Base-by-base conservation (phyloP, 176 grass and related monocot species). In the Oryza glumipatula region DNA sequence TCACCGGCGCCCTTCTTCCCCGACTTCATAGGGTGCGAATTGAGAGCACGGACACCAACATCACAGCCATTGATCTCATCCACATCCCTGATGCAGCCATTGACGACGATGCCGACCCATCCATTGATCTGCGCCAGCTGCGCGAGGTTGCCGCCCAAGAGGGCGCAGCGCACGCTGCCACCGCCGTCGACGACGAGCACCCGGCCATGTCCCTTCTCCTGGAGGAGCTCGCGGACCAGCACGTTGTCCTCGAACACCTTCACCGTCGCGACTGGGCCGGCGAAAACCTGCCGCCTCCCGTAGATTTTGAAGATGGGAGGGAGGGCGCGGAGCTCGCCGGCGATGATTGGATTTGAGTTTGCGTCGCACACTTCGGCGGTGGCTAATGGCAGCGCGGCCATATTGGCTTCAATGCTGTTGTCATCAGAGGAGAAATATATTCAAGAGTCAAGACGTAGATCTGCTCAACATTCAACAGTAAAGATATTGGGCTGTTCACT, bases 61-160 rank as follows among this genome's bases (percentile, higher is more conserved):
- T 94, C 95, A 4, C 95, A 97, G 1, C 92, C 95, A 3, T 97
- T 93, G 77, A 94, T 97, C 86, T 97, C 95, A n/a, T 97, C 95
- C 0, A 84, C 88, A 10, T 97, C 95, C 44, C 92, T 92, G 51
- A 97, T 94, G 90, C 95, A 97, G 12, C 92, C 92, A 6, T 97
- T 97, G 12, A 97, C 90, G 0, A 97, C 16, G 7, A 94, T 93
- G n/a, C 92, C 95, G 0, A 88, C 95, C 92, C 95, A 97, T 3
- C 90, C 92, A 19, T 93, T 97, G 67, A 92, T 94, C 82, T 94
- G 95, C 3, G 95, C 92, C 65, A 91, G 90, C 78, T 94, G 92
- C 74, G 88, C 95, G 0, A 88, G 95, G 86, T 97, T 97, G 35
- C 95, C 95, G 0, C 95, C 92, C 71, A 94, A 52, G 22, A 94